Evolutionary conservation across 495 filamentous ascomycete species (phyloP).

Genomic region (Neurospora sp.): DNA sequence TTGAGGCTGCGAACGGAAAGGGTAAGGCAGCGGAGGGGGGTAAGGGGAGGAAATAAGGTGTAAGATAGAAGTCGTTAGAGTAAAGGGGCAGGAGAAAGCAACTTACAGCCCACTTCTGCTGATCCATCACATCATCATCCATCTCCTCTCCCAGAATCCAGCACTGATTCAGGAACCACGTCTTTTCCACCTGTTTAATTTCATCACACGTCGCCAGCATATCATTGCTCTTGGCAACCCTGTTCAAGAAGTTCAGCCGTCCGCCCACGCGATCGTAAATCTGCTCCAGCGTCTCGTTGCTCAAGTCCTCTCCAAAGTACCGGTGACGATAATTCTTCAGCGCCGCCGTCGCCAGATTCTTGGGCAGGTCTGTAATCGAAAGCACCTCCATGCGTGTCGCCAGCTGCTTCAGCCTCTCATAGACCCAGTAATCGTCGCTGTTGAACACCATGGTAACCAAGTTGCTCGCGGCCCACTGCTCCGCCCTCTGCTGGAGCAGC

Average conservation of each 20-base stretch:
- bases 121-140: constrained; percentile 99
- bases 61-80: too few species aligned
- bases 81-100: background rate
- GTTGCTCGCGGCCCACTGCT: constrained; percentile 86
- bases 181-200: constrained; percentile 76
- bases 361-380: constrained; percentile 69
- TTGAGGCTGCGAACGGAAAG: too few species aligned
- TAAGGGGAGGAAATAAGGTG: background rate
- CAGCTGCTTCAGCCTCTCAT: constrained; percentile 82
- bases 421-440: constrained; percentile 96
- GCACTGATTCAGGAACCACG: constrained; percentile 91
- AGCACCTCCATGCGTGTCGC: constrained; percentile 88
- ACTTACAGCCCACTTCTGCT: constrained; percentile 86
- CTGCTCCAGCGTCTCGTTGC: constrained; percentile 49
- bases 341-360: constrained; percentile 61
- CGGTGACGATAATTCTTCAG: constrained; percentile 63
- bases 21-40: too few species aligned
- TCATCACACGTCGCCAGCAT: constrained; percentile 67
- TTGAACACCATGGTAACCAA: constrained; percentile 87
- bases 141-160: constrained; percentile 87
- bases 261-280: constrained; percentile 82
- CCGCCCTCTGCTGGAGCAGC: constrained; percentile 88
- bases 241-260: constrained; percentile 72
- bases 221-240: constrained; percentile 70
- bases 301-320: constrained; percentile 52